Percentiles rank a stretch among this genome's conserved stretches.
phyloP scores from a whole-genome alignment of 140 eudicot species.

The Cichorium intybus region DNA sequence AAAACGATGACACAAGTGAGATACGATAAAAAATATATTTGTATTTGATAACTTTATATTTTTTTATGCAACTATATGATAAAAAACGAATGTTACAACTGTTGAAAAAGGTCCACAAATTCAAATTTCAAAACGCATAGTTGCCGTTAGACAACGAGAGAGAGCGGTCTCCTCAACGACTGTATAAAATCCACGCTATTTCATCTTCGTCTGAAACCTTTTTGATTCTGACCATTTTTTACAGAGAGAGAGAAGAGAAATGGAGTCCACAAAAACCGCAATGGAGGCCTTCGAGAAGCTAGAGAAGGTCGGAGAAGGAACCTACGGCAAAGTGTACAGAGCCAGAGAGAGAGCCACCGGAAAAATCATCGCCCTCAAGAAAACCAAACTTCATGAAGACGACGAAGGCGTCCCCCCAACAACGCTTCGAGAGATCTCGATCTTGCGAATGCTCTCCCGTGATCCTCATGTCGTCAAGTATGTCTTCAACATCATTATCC shows the following conservation, averaged over 20 bases:
- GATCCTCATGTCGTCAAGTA: conserved; percentile 88
- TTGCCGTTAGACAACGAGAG: conserved; percentile 29
- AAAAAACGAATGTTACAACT: neutral
- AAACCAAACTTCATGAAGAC: conserved; percentile 80
- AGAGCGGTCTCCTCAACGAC: conserved; percentile 19
- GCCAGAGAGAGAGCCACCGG: conserved; percentile 83
- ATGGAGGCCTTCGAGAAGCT: conserved; percentile 91
- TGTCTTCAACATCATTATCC: neutral
- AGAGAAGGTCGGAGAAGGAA: conserved; percentile 91
- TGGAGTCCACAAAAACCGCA: conserved; percentile 39
- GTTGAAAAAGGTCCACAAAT: neutral
- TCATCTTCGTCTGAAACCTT: neutral
- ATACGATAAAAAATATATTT: neutral
- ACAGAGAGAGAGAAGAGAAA: conserved; percentile 16
- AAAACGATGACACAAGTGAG: neutral
- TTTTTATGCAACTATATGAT: neutral
- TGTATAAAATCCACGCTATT: conserved; percentile 4
- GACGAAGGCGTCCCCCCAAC: conserved; percentile 95
- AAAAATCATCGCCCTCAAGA: conserved; percentile 69
- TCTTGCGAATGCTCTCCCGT: conserved; percentile 79
- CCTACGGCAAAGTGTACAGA: conserved; percentile 85
- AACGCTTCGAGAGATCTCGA: conserved; percentile 86
- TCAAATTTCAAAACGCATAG: conserved; percentile 20
- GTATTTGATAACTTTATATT: neutral
- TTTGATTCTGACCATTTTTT: neutral